Conservation (phyloP, 1,284 basidiomycete genomes). For the Wolfiporia cocos region DNA sequence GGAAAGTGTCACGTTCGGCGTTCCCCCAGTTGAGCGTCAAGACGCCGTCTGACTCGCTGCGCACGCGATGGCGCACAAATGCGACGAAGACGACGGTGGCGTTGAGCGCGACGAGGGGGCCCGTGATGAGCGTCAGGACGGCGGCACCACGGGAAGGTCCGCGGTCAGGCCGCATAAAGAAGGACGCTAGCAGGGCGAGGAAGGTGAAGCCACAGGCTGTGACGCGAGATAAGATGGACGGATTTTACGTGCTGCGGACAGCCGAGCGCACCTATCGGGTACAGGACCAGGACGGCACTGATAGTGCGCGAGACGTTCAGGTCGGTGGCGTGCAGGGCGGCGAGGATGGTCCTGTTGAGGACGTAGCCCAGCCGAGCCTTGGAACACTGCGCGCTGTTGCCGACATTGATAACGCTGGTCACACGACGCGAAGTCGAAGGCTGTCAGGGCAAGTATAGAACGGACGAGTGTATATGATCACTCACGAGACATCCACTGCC, state of each 20-base stretch:
- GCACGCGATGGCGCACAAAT: conserved; percentile 35
- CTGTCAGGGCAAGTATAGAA: conserved; percentile 14
- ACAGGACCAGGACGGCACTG: conserved; percentile 34
- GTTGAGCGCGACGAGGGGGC: conserved; percentile 32
- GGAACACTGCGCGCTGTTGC: conserved; percentile 37
- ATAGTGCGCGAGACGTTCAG: conserved; percentile 35
- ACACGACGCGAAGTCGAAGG: conserved; percentile 9
- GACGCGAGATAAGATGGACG: too few species aligned
- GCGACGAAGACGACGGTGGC: conserved; percentile 47
- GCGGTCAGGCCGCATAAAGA: conserved; percentile 30
- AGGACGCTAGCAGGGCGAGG: conserved; percentile 40
- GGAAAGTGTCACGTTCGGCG: conserved; percentile 31
- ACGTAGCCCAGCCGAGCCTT: conserved; percentile 42
- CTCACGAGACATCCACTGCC: conserved; percentile 39
- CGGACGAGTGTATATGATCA: conserved; percentile 12
- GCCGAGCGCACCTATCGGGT: conserved; percentile 38
- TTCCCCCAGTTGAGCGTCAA: conserved; percentile 40
- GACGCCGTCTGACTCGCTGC: conserved; percentile 33
- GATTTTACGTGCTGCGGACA: not conserved
- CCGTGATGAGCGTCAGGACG: conserved; percentile 16
- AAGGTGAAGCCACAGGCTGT: conserved; percentile 49
- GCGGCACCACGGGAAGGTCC: conserved; percentile 26
- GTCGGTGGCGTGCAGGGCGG: conserved; percentile 34
- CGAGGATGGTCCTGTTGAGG: conserved; percentile 40
- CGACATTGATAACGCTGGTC: conserved; percentile 32